Conservation (phyloP, 805 yeast genomes). For the Pichia insulana region DNA sequence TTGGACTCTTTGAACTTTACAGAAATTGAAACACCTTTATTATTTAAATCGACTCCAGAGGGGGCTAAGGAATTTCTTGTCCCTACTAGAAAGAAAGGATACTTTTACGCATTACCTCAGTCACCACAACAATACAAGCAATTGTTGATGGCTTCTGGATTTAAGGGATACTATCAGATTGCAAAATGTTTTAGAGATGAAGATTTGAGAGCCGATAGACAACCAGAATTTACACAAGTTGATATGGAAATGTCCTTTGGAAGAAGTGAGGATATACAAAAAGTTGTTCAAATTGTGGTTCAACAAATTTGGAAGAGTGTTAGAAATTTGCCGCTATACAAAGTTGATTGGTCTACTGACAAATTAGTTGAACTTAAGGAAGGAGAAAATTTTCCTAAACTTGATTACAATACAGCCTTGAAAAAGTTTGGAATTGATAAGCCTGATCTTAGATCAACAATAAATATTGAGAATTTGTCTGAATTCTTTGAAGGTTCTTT, state of each 20-base stretch:
- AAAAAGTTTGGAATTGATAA: constrained; percentile 81
- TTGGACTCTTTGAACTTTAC: constrained; percentile 42
- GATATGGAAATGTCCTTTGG: constrained; percentile 92
- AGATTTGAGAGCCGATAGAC: constrained; percentile 88
- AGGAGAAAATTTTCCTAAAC: constrained; percentile 30
- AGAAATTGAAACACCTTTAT: constrained; percentile 86
- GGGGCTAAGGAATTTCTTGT: constrained; percentile 95
- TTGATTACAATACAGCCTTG: constrained; percentile 65
- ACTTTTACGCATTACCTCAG: constrained; percentile 88
- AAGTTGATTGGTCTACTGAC: constrained; percentile 25
- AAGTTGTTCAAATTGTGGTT: constrained; percentile 52
- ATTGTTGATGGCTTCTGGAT: constrained; percentile 88
- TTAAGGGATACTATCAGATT: constrained; percentile 76
- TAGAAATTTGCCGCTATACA: constrained; percentile 32
- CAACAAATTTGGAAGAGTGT: constrained; percentile 46
- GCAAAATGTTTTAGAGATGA: constrained; percentile 96
- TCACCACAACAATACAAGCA: constrained; percentile 98
- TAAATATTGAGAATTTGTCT: constrained; percentile 44
- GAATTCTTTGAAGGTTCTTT: constrained; percentile 28
- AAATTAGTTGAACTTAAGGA: constrained; percentile 22
- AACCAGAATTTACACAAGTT: constrained; percentile 96
- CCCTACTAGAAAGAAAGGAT: constrained; percentile 61
- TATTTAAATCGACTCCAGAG: constrained; percentile 95
- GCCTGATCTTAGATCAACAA: constrained; percentile 72
- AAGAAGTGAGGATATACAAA: constrained; percentile 54